A percentile compares a stretch with the other conserved stretches of the same genome.
phyloP scores from a whole-genome alignment of 495 filamentous ascomycete species.

The Daldinia concentrica region DNA sequence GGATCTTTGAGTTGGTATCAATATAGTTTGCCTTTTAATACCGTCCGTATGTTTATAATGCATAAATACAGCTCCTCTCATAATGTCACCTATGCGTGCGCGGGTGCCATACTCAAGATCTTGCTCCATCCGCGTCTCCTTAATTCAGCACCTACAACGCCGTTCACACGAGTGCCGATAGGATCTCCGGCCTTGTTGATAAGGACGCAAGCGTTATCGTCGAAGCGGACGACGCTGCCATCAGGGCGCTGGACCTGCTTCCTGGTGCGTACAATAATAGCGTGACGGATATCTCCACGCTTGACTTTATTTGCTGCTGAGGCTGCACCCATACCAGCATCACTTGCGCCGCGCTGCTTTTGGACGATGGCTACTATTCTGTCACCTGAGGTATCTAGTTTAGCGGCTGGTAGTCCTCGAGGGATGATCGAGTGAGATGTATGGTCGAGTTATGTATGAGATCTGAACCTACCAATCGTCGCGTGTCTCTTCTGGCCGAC shows the following conservation, averaged over 20 bases:
- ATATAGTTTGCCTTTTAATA: neutral
- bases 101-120: conserved; percentile 94
- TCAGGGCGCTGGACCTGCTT: conserved; percentile 88
- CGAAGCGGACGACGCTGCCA: conserved; percentile 89
- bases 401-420: conserved; percentile 3
- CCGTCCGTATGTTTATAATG: neutral
- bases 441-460: neutral
- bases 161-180: conserved; percentile 90
- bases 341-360: conserved; percentile 78
- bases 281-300: conserved; percentile 95
- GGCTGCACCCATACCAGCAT: conserved; percentile 62
- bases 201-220: conserved; percentile 97
- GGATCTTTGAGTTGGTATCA: neutral
- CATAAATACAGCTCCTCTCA: neutral
- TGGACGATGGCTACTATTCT: conserved; percentile 97
- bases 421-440: neutral
- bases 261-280: conserved; percentile 89
- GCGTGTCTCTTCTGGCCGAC: conserved; percentile 89
- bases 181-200: conserved; percentile 98
- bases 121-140: conserved; percentile 93
- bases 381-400: conserved; percentile 72
- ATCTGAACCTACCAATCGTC: conserved; percentile 76
- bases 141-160: conserved; percentile 87
- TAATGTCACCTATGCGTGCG: conserved; percentile 73
- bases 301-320: conserved; percentile 88